Evolutionary conservation across 2,329 filamentous ascomycete species (phyloP).

Genomic region (Aureobasidium sp.): DNA sequence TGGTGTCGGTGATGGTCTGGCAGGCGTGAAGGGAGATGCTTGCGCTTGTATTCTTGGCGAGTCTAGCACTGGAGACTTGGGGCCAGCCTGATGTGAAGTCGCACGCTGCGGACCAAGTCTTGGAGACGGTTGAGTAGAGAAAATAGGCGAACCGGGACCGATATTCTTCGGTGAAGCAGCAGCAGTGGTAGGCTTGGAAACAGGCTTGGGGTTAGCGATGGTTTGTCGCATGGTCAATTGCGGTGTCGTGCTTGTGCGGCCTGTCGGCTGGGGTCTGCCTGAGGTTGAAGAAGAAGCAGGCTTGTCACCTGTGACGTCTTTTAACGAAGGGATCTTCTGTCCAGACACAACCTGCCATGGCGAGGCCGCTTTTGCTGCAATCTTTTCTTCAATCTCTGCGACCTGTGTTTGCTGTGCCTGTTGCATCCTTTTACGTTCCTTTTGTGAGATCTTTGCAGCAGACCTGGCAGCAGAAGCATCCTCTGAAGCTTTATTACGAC

Average conservation of each 20-base stretch:
- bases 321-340: conserved; percentile 44
- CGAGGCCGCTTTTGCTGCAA: conserved; percentile 25
- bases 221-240: conserved; percentile 58
- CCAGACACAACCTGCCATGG: conserved; percentile 62
- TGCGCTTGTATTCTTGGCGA: conserved; percentile 2
- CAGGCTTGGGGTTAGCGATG: conserved; percentile 40
- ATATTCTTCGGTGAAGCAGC: conserved; percentile 12
- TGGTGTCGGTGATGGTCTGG: conserved; percentile 13
- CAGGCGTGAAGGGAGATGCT: not conserved
- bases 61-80: conserved; percentile 19
- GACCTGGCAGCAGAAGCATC: conserved; percentile 18
- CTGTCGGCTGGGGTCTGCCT: not conserved
- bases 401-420: conserved; percentile 49
- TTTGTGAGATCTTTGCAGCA: conserved; percentile 71
- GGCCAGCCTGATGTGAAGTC: not conserved
- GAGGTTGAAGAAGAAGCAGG: conserved; percentile 26
- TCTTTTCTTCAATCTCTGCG: conserved; percentile 21
- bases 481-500: conserved; percentile 6
- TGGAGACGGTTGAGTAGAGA: not conserved
- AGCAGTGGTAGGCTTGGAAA: conserved; percentile 12
- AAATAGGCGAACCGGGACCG: conserved; percentile 5
- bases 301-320: conserved; percentile 41
- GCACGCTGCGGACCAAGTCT: conserved; percentile 4
- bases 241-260: conserved; percentile 34
- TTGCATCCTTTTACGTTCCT: conserved; percentile 79